These are phyloP conservation scores for Lactarius akahatsu DNA, from an alignment of 768 basidiomycete species.

Conservation along the genomic window DNA sequence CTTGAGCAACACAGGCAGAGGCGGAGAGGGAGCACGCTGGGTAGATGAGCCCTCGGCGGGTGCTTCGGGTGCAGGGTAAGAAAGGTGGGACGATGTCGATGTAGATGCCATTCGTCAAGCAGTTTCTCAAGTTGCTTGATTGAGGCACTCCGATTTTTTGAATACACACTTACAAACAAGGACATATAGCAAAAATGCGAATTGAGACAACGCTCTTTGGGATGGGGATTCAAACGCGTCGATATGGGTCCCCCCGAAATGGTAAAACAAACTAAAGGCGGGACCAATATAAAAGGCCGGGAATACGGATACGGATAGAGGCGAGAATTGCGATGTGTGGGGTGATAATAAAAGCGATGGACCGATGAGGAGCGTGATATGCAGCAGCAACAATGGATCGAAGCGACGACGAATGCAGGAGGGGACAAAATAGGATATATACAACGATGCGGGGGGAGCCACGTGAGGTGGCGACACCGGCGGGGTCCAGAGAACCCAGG, in stretches of 20 bases:
- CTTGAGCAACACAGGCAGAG: constrained; percentile 42
- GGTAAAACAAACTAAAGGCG: constrained; percentile 23
- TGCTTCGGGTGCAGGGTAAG: constrained; percentile 32
- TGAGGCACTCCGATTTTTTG: constrained; percentile 1
- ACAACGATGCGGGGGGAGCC: constrained; percentile 10
- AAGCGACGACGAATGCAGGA: constrained; percentile 25
- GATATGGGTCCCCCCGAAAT: constrained; percentile 13
- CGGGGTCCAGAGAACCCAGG: constrained; percentile 1
- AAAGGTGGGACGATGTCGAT: constrained; percentile 29
- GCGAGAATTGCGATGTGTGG: constrained; percentile 23
- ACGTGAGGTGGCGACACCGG: constrained; percentile 7
- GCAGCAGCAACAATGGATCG: constrained; percentile 29
- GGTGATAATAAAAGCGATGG: constrained; percentile 26
- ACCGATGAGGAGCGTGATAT: constrained; percentile 28
- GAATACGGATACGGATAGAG: constrained; percentile 26
- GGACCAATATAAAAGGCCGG: constrained; percentile 16
- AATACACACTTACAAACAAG: constrained; percentile 13
- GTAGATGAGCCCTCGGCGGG: constrained; percentile 23
- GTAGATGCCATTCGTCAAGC: not conserved
- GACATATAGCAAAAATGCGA: constrained; percentile 24
- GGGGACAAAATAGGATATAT: constrained; percentile 23
- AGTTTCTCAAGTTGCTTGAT: not conserved
- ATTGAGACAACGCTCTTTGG: constrained; percentile 20
- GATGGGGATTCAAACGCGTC: constrained; percentile 21
- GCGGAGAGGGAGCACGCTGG: constrained; percentile 27